Conservation (phyloP, 1,284 basidiomycete genomes). For the Rhodotorula sp. region DNA sequence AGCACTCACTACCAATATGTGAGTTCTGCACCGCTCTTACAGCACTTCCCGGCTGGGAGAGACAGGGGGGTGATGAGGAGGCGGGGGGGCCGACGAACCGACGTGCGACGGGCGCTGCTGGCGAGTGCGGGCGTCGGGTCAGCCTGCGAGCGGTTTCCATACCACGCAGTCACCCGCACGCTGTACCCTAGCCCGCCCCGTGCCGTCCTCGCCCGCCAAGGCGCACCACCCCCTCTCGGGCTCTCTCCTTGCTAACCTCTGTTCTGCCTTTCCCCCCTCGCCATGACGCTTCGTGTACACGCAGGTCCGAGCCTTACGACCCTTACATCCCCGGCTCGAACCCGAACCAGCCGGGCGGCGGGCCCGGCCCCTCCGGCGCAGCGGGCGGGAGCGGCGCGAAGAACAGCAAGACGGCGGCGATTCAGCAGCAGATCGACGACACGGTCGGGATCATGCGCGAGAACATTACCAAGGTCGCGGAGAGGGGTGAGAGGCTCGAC, state of each 20-base stretch:
- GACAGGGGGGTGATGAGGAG: not conserved
- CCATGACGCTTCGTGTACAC: not conserved
- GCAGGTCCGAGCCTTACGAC: slow-evolving; percentile 76
- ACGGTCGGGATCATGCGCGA: slow-evolving; percentile 97
- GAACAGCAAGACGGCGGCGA: slow-evolving; percentile 71
- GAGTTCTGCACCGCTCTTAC: not conserved
- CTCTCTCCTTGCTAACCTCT: not conserved
- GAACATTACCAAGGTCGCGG: slow-evolving; percentile 94
- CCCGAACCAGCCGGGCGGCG: slow-evolving; percentile 20
- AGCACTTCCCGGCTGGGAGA: not conserved
- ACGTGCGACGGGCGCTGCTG: too few species aligned
- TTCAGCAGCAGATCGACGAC: slow-evolving; percentile 91
- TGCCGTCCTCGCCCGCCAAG: not conserved
- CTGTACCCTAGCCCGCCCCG: not conserved
- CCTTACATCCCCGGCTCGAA: slow-evolving; percentile 78
- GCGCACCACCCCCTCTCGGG: not conserved
- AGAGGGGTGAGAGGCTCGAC: slow-evolving; percentile 91
- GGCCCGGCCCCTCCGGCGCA: slow-evolving; percentile 4
- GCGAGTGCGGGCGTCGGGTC: too few species aligned
- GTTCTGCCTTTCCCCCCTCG: too few species aligned
- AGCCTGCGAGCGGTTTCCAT: too few species aligned
- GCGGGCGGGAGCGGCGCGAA: slow-evolving; percentile 9
- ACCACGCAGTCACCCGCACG: too few species aligned
- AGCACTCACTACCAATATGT: not conserved
- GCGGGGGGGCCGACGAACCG: too few species aligned